Evolutionary conservation across 2,329 filamentous ascomycete species (phyloP).

Genomic region (Coniosporium tulheliwenetii): DNA sequence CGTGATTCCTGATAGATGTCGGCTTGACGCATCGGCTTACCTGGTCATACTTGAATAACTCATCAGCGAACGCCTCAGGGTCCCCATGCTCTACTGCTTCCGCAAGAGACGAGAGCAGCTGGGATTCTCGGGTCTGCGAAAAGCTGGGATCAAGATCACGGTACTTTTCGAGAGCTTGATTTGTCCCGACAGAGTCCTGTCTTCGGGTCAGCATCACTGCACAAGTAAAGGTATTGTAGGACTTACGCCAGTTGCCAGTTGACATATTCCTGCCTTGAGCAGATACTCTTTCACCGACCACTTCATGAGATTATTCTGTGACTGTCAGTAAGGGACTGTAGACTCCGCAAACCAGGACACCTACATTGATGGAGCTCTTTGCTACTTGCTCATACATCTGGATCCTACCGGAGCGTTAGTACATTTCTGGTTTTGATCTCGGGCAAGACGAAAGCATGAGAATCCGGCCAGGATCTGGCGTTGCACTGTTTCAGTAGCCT

Average conservation of each 20-base stretch:
- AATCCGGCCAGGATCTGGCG: too few species aligned
- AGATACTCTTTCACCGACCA: slow-evolving; percentile 94
- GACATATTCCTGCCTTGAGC: slow-evolving; percentile 84
- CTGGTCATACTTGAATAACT: slow-evolving; percentile 78
- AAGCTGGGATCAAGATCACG: slow-evolving; percentile 67
- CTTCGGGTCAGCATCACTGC: neutral
- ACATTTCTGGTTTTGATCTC: neutral
- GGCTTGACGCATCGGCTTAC: too few species aligned
- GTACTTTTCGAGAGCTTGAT: slow-evolving; percentile 70
- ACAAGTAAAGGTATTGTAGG: neutral
- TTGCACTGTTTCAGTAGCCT: too few species aligned
- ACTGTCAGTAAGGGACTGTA: slow-evolving; percentile 23
- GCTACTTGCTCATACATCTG: slow-evolving; percentile 63
- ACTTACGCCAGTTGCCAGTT: slow-evolving; percentile 47
- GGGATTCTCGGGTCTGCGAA: slow-evolving; percentile 59
- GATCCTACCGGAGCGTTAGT: slow-evolving; percentile 5
- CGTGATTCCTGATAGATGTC: too few species aligned
- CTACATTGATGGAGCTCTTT: slow-evolving; percentile 14
- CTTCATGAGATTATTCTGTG: slow-evolving; percentile 69
- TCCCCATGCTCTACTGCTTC: slow-evolving; percentile 64
- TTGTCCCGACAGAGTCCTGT: slow-evolving; percentile 60
- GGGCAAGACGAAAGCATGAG: too few species aligned
- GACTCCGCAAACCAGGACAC: neutral
- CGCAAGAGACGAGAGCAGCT: slow-evolving; percentile 63
- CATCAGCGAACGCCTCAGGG: slow-evolving; percentile 70